phyloP scores from a whole-genome alignment of 225 moss, liverwort and hornwort genomes.

The Asterella californica region DNA sequence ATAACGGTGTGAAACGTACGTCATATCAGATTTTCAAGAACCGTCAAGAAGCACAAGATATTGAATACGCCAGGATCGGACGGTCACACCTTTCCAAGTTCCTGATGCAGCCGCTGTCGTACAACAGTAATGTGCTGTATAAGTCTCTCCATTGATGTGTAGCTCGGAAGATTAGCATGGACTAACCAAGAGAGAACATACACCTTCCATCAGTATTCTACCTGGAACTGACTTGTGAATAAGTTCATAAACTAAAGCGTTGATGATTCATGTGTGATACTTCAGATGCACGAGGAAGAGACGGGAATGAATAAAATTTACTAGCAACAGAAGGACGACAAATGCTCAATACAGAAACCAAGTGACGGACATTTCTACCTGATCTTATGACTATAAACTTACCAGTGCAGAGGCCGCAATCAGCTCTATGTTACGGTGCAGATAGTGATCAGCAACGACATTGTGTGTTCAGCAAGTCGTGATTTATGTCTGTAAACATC shows the following conservation, averaged over 20 bases:
- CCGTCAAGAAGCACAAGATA: neutral
- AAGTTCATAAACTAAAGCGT: neutral
- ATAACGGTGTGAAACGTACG: neutral
- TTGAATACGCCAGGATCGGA: neutral
- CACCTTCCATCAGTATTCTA: neutral
- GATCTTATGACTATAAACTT: neutral
- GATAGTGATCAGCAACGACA: too few species aligned
- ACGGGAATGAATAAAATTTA: neutral
- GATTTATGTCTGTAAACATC: neutral
- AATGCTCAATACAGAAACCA: neutral
- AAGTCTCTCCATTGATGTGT: conserved; percentile 85
- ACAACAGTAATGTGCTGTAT: conserved; percentile 81
- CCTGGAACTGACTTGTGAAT: neutral
- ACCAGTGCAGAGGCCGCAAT: neutral
- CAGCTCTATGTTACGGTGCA: neutral
- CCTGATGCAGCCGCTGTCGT: conserved; percentile 76
- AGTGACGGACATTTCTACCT: neutral
- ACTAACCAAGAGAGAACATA: conserved; percentile 37
- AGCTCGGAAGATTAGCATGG: conserved; percentile 85
- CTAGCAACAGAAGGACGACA: neutral
- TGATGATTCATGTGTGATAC: neutral
- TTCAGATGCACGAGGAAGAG: too few species aligned
- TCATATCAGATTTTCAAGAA: neutral
- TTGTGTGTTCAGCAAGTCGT: neutral
- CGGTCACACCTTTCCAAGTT: conserved; percentile 66